Percentiles rank a stretch among this genome's conserved stretches.
Conservation (phyloP, 371 early-diverging fungal genomes). For the Syncephalastrum racemosum region DNA sequence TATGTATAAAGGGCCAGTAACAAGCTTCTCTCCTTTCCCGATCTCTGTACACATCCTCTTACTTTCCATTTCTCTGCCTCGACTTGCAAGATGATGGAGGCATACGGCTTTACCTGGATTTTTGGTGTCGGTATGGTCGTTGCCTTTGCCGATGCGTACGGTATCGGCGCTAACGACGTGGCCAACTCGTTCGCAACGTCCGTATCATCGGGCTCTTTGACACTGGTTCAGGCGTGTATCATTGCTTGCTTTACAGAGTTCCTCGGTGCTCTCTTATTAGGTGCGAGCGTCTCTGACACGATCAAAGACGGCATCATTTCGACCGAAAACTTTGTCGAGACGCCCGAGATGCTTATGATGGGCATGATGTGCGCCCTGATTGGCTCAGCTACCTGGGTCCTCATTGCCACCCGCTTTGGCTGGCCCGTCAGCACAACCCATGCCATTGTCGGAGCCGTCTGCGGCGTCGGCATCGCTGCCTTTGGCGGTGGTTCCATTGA, state of each 20-base stretch:
- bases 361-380: conserved; percentile 83
- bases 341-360: conserved; percentile 79
- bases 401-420: conserved; percentile 65
- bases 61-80: neutral
- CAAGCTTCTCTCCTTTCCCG: neutral
- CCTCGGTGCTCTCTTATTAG: conserved; percentile 79
- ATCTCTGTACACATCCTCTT: neutral
- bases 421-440: conserved; percentile 64
- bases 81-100: conserved; percentile 45
- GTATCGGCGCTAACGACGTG: conserved; percentile 91
- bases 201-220: conserved; percentile 79
- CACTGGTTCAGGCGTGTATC: conserved; percentile 68
- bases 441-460: conserved; percentile 79
- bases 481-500: conserved; percentile 66
- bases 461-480: conserved; percentile 76
- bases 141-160: conserved; percentile 62
- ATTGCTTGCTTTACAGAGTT: conserved; percentile 88
- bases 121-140: conserved; percentile 72
- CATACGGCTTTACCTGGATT: conserved; percentile 73
- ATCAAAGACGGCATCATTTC: conserved; percentile 75
- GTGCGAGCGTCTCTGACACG: conserved; percentile 74
- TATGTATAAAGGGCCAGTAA: too few relatives aligned
- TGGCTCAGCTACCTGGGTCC: conserved; percentile 77
- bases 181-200: conserved; percentile 90
- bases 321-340: conserved; percentile 41